These are phyloP conservation scores for Fraxinus cuspidata DNA, from an alignment of 257 asterid species.

Conservation along the genomic window DNA sequence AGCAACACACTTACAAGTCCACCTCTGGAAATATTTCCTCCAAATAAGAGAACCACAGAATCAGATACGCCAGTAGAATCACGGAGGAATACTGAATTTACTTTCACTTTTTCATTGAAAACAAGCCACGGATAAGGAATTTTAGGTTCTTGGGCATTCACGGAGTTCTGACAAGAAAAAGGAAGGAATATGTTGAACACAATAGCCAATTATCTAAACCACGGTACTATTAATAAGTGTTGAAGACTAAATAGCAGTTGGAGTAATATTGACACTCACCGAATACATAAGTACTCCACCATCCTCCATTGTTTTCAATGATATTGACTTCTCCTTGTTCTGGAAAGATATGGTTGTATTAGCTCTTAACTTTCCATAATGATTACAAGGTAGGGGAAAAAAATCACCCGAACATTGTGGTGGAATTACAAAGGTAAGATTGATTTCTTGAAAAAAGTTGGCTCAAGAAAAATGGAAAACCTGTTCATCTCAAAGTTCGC, in stretches of 20 bases:
- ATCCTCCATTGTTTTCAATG: constrained; percentile 92
- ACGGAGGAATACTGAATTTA: constrained; percentile 83
- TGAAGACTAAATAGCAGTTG: constrained; percentile 13
- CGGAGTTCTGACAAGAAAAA: constrained; percentile 61
- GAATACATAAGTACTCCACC: constrained; percentile 84
- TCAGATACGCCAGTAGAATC: constrained; percentile 94
- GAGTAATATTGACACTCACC: constrained; percentile 47
- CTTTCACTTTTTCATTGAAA: constrained; percentile 90
- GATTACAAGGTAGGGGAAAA: constrained; percentile 3
- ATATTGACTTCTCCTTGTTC: constrained; percentile 91
- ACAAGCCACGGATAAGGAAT: constrained; percentile 92
- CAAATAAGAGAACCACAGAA: constrained; percentile 80
- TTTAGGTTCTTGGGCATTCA: constrained; percentile 68
- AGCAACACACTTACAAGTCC: constrained; percentile 53
- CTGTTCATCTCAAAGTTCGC: neutral
- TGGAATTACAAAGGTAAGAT: neutral
- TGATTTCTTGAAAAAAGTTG: neutral
- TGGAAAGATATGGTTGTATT: constrained; percentile 38
- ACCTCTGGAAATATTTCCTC: constrained; percentile 66
- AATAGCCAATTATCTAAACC: constrained; percentile 17
- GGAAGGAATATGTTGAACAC: constrained; percentile 16
- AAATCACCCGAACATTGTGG: constrained; percentile 7
- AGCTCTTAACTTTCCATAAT: constrained; percentile 26
- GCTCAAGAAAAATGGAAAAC: neutral
- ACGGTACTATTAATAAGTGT: constrained; percentile 8